Percentiles rank a stretch among this genome's conserved stretches.
phyloP scores from a whole-genome alignment of 2,329 filamentous ascomycete genomes.

The Aspergillus felis region DNA sequence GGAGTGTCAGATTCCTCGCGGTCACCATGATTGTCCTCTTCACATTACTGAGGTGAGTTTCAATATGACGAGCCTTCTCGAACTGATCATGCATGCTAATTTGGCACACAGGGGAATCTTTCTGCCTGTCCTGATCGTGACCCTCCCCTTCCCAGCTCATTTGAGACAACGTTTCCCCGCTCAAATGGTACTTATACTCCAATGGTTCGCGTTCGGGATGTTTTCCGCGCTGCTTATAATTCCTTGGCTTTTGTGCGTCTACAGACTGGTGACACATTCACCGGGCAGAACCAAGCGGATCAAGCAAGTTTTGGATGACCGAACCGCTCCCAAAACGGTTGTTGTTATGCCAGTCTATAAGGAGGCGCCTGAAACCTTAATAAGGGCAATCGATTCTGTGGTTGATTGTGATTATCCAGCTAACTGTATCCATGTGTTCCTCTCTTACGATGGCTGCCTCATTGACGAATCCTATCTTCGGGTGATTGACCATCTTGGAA shows the following conservation, averaged over 20 bases:
- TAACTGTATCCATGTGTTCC: slow-evolving; percentile 87
- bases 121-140: slow-evolving; percentile 90
- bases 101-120: slow-evolving; percentile 64
- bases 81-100: not conserved
- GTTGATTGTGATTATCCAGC: slow-evolving; percentile 92
- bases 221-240: slow-evolving; percentile 81
- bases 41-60: slow-evolving; percentile 64
- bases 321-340: slow-evolving; percentile 86
- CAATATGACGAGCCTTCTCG: not conserved
- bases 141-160: slow-evolving; percentile 72
- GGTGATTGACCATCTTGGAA: slow-evolving; percentile 78
- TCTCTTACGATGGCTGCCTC: slow-evolving; percentile 89
- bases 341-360: slow-evolving; percentile 97
- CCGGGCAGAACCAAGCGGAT: slow-evolving; percentile 77
- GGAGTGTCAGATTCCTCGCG: slow-evolving; percentile 75
- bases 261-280: slow-evolving; percentile 82
- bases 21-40: slow-evolving; percentile 71
- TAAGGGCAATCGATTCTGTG: slow-evolving; percentile 85
- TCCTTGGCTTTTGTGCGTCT: slow-evolving; percentile 91
- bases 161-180: slow-evolving; percentile 70
- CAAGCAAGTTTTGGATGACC: slow-evolving; percentile 77
- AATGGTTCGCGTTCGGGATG: slow-evolving; percentile 95
- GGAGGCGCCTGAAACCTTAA: slow-evolving; percentile 76
- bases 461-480: slow-evolving; percentile 86
- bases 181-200: slow-evolving; percentile 65